Conservation (phyloP, 352 stramenopile genomes). For the Globisporangium acanthophoron region DNA sequence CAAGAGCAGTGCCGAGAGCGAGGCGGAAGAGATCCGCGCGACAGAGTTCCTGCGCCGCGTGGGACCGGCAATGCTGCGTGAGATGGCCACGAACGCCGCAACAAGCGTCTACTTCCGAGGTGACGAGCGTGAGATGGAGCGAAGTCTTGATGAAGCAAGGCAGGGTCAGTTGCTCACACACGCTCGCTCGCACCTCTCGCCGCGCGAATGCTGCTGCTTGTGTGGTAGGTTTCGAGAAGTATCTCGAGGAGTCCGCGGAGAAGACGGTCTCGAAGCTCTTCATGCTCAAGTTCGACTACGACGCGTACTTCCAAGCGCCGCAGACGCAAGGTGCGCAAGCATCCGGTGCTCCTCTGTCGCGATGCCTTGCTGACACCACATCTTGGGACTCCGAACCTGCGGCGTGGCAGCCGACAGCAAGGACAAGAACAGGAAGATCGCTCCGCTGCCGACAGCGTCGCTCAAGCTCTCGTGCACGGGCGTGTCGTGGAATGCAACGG, state of each 20-base stretch:
- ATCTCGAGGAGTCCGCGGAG: slow-evolving; percentile 62
- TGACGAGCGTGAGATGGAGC: slow-evolving; percentile 6
- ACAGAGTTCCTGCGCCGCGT: slow-evolving; percentile 36
- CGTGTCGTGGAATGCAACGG: slow-evolving; percentile 84
- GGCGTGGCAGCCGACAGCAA: neutral
- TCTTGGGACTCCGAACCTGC: no score
- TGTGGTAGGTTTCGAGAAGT: slow-evolving; percentile 39
- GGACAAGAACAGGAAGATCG: slow-evolving; percentile 14
- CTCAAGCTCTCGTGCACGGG: slow-evolving; percentile 77
- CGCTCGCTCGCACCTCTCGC: neutral
- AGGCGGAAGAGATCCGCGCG: slow-evolving; percentile 28
- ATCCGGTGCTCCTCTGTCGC: no score
- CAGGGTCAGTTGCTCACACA: neutral
- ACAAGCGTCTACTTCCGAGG: slow-evolving; percentile 43
- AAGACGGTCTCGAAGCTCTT: slow-evolving; percentile 60
- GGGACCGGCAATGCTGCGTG: slow-evolving; percentile 46
- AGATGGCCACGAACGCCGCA: slow-evolving; percentile 42
- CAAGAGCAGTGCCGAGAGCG: slow-evolving; percentile 16
- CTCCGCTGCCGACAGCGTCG: slow-evolving; percentile 13
- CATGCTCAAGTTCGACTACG: slow-evolving; percentile 62
- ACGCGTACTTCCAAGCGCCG: slow-evolving; percentile 54
- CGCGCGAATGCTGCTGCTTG: neutral
- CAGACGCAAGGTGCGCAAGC: slow-evolving; percentile 14
- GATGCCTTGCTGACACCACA: neutral
- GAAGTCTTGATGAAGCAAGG: neutral